These are phyloP conservation scores for Pyrus hybrid DNA, from an alignment of 331 rosid species.

Conservation along the genomic window DNA sequence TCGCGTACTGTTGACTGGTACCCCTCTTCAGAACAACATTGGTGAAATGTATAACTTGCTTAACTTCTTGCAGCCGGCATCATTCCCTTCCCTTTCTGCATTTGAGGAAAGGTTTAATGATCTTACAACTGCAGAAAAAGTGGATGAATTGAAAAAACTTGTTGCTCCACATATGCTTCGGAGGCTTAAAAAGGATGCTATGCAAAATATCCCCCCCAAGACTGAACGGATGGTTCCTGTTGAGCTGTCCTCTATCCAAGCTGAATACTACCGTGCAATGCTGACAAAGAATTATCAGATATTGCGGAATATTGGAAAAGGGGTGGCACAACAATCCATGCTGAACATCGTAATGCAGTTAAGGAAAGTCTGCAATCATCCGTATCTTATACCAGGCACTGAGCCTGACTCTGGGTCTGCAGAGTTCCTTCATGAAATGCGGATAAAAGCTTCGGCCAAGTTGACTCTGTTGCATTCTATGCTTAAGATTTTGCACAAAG, in stretches of 20 bases:
- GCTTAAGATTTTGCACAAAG: conserved; percentile 75
- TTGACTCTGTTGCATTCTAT: conserved; percentile 89
- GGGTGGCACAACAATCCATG: conserved; percentile 95
- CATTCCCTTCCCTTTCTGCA: conserved; percentile 85
- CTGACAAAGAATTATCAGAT: conserved; percentile 95
- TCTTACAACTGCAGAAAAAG: conserved; percentile 90
- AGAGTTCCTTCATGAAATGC: conserved; percentile 97
- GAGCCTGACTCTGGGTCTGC: conserved; percentile 94
- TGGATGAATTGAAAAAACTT: conserved; percentile 94
- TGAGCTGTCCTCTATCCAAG: conserved; percentile 96
- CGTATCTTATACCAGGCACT: conserved; percentile 97
- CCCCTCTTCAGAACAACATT: conserved; percentile 96
- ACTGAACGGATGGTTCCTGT: conserved; percentile 99
- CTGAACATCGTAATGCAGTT: conserved; percentile 97
- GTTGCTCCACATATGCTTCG: conserved; percentile 99
- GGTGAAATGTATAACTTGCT: conserved; percentile 99
- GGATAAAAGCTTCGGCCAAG: conserved; percentile 99
- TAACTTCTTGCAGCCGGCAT: conserved; percentile 97
- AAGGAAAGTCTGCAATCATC: conserved; percentile 99
- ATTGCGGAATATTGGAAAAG: conserved; percentile 92
- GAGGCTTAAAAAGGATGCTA: conserved; percentile 95
- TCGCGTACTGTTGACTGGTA: conserved; percentile 96
- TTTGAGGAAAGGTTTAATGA: conserved; percentile 97
- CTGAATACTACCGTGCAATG: conserved; percentile 99
- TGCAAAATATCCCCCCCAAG: conserved; percentile 99